phyloP scores from a whole-genome alignment of 805 yeast genomes.

The Debaryomyces prosopidis region DNA sequence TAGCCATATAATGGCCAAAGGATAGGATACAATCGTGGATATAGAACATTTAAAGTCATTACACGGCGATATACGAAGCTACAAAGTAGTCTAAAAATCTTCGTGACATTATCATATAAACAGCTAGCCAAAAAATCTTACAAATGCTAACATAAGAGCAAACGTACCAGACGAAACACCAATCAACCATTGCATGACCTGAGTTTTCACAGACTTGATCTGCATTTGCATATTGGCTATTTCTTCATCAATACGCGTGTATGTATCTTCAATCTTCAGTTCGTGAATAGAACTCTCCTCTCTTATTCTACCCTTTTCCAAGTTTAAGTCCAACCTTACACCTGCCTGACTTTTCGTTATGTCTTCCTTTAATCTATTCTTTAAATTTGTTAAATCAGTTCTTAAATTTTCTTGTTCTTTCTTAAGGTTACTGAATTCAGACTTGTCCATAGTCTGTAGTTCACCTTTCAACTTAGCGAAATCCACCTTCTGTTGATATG shows the following conservation, averaged over 20 bases:
- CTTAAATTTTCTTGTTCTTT: constrained; percentile 85
- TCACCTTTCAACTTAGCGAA: constrained; percentile 94
- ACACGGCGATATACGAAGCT: neutral
- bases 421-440: constrained; percentile 78
- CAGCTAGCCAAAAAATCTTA: constrained; percentile 65
- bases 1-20: too few relatives aligned
- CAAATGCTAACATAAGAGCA: constrained; percentile 89
- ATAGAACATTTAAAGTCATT: too few relatives aligned
- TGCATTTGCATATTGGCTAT: constrained; percentile 93
- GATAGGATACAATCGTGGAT: too few relatives aligned
- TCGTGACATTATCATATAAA: neutral
- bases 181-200: constrained; percentile 96
- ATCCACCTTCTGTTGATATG: constrained; percentile 95
- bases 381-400: constrained; percentile 81
- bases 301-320: constrained; percentile 93
- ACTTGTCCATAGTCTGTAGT: constrained; percentile 80
- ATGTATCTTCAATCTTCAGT: constrained; percentile 90
- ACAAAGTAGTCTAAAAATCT: neutral
- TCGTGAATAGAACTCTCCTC: constrained; percentile 94
- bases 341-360: constrained; percentile 88
- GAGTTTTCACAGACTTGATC: constrained; percentile 92
- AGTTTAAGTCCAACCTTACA: constrained; percentile 83
- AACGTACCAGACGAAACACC: constrained; percentile 99
- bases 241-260: constrained; percentile 93
- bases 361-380: constrained; percentile 85